Percentiles rank a stretch among this genome's conserved stretches.
These are phyloP conservation scores for Saitozyma podzolica DNA, from an alignment of 768 basidiomycete genomes.

Conservation along the genomic window DNA sequence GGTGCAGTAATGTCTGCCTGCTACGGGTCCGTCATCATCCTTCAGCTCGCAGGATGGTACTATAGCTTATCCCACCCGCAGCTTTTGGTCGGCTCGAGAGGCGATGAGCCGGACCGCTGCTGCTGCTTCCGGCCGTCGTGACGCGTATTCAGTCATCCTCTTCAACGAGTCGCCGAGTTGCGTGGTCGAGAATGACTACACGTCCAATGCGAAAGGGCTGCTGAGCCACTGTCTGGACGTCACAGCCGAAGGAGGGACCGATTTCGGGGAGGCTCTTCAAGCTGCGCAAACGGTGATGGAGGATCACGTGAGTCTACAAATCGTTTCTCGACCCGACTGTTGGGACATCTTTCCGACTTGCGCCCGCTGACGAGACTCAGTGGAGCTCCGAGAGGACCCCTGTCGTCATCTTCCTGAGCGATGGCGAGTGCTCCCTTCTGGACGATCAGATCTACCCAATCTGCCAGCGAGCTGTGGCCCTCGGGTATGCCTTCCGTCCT, in stretches of 20 bases:
- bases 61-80: background rate
- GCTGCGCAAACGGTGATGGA: background rate
- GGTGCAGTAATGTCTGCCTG: background rate
- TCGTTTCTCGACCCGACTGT: too few relatives aligned
- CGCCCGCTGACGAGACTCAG: background rate
- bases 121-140: background rate
- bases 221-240: background rate
- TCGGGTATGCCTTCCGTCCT: background rate
- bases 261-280: background rate
- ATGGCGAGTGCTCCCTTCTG: slow-evolving; percentile 2
- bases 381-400: background rate
- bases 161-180: slow-evolving; percentile 2
- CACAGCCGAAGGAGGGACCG: background rate
- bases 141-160: slow-evolving; percentile 6
- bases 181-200: background rate
- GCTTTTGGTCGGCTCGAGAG: slow-evolving; percentile 6
- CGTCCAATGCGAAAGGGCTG: background rate
- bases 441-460: slow-evolving; percentile 4
- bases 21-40: background rate
- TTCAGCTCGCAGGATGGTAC: too few relatives aligned
- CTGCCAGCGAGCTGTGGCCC: slow-evolving; percentile 3
- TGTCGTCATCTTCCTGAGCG: slow-evolving; percentile 7
- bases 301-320: background rate
- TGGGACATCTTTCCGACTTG: too few relatives aligned
- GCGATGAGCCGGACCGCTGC: background rate